Base-by-base conservation (phyloP, 305 asterid species). In the Solanum chacoense region DNA sequence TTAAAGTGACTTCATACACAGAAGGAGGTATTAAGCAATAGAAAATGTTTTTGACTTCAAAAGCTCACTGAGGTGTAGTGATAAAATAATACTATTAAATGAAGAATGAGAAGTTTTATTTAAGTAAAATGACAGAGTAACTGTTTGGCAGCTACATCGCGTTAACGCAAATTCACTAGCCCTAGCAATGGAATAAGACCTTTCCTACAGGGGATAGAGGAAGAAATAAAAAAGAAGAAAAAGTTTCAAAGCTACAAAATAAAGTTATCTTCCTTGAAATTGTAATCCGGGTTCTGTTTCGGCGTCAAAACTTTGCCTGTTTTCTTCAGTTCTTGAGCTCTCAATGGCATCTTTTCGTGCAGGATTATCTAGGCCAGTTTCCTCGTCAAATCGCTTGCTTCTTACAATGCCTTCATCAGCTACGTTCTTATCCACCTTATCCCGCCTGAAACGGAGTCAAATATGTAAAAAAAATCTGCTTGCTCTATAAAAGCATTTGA, bases 381-480 rank as follows among this genome's bases (percentile, higher is more conserved):
- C 98, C 93, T 94, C 94, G 40, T 92, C 96, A 2, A 87, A 77
- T 32, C 42, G 94, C 92, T 91, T 95, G 90, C 91, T 93, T 76
- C 86, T 94, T 89, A 85, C 92, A 4, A 55, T 85, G 90, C 90
- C 95, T 91, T 92, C 96, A 26, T 91, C 96, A 20, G 89, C 85
- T 22, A 31, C 85, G 83, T 88, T 90, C 84, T 91, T 91, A 32
- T 90, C 90, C 50, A n/a, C 91, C 87, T 94, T 92, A 87, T 95
- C 96, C 35, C 94, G 94, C 95, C 98, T 96, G 92, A 89, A 89
- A 85, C 84, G n/a, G 67, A 35, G 34, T 88, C 88, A 81, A 87
- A 13, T 40, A 31, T 45, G 74, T 28, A 87, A n/a, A 24, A 72
- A 12, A 22, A 5, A 59, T 29, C 45, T 73, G 72, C 69, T 11